Base-by-base conservation (phyloP, 2,329 filamentous ascomycete species). In the Aspergillus awamori region DNA sequence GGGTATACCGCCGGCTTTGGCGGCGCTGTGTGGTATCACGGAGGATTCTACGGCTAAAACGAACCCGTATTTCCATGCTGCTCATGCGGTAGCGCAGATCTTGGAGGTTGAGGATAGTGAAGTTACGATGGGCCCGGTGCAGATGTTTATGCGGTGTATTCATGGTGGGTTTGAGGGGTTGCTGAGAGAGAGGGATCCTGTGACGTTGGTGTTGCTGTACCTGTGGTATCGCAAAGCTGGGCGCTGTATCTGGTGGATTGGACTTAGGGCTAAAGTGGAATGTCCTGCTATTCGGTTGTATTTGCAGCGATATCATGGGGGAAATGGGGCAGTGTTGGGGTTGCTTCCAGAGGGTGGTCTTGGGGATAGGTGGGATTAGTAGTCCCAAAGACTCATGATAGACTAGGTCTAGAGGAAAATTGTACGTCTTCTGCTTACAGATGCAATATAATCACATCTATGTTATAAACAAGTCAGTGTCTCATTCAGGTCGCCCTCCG, bases 161-260 rank as follows among this genome's bases (percentile, higher is more conserved):
- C 47, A 73, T 8, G 76, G 73, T 0, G 2, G 56, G 5, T 81
- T 80, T 45, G 63, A 76, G 62, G 24, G 39, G 0, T 58, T 79
- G 24, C 69, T 81, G 0, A 61, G 38, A 11, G 15, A 54, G 4
- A 78, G 59, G 11, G 78, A 81, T 38, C 73, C 79, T 2, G 62
- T 74, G 0, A 77, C 79, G 1, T 71, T 82, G 0, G 45, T 81
- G 53, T 39, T 82, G 38, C 63, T 82, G 0, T 79, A 79, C 63
- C 59, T 80, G 4, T 82, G 79, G 79, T 82, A 80, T 49, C 67
- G 69, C 20, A 81, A 80, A 66, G 70, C 73, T 58, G 53, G 78
- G 38, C 71, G 71, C 15, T 71, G 71, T 66, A 74, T 81, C 62
- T 82, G 80, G 80, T 82, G 78, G 77, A 74, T 82, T 61, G 74